Percentiles rank a stretch among this genome's conserved stretches.
Evolutionary conservation across 345 rosid species (phyloP).

Genomic region (Litchi chinensis): DNA sequence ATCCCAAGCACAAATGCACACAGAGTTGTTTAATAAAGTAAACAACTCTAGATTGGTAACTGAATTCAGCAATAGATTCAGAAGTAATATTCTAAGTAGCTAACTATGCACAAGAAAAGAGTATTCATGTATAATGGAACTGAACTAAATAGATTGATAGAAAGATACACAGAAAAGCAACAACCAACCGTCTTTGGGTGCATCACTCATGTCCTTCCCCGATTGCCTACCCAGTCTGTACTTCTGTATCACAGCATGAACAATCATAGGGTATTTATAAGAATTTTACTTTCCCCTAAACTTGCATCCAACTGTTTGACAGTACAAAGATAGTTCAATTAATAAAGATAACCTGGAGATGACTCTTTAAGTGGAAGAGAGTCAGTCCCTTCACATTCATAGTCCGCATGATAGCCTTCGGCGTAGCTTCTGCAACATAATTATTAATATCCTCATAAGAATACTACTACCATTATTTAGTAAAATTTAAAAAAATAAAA

Average conservation of each 20-base stretch:
- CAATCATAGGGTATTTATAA: constrained; percentile 3
- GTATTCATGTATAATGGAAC: background rate
- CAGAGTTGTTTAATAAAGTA: background rate
- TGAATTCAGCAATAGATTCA: constrained; percentile 5
- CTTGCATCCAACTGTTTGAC: background rate
- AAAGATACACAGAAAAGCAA: constrained; percentile 3
- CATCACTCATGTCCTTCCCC: constrained; percentile 71
- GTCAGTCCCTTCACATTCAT: constrained; percentile 91
- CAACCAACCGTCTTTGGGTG: constrained; percentile 51
- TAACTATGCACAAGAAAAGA: background rate
- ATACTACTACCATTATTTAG: background rate
- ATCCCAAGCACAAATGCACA: background rate
- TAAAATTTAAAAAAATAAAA: background rate
- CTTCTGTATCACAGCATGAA: constrained; percentile 52
- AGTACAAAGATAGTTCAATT: constrained; percentile 5
- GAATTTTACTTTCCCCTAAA: constrained; percentile 1
- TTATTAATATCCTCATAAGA: constrained; percentile 1
- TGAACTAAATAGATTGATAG: background rate
- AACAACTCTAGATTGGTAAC: background rate
- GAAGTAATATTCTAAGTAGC: background rate
- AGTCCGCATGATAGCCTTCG: constrained; percentile 93
- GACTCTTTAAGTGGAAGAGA: constrained; percentile 90
- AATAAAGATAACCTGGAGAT: constrained; percentile 71
- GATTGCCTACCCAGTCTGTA: constrained; percentile 88
- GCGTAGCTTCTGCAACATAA: constrained; percentile 75